Conservation (phyloP, 2,329 filamentous ascomycete genomes). For the Fusarium nelsonii region DNA sequence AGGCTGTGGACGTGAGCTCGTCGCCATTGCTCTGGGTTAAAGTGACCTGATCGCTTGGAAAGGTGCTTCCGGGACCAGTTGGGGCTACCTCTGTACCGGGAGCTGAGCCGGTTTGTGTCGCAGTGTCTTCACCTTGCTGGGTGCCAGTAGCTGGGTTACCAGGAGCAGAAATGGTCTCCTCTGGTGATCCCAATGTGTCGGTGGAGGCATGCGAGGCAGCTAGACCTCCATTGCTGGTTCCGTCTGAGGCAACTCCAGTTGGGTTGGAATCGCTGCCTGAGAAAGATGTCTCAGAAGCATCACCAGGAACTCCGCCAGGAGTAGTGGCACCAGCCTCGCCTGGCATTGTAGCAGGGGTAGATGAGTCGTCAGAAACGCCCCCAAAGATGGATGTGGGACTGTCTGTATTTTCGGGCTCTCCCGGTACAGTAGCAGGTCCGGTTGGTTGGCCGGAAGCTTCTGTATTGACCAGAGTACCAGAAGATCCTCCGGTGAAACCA, state of each 20-base stretch:
- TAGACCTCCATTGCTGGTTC: not conserved
- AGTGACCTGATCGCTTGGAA: not conserved
- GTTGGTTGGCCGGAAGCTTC: not conserved
- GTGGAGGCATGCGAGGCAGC: not conserved
- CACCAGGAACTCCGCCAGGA: not conserved
- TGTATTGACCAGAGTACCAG: not conserved
- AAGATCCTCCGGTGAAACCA: not conserved
- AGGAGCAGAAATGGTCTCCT: not conserved
- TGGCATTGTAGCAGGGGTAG: not conserved
- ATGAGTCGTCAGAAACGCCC: not conserved
- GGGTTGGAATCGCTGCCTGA: not conserved
- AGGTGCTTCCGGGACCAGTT: not conserved
- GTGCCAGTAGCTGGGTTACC: not conserved
- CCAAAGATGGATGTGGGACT: not conserved
- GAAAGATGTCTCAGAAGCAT: not conserved
- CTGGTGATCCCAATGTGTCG: too few relatives aligned
- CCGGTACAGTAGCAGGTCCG: not conserved
- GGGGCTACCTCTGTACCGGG: not conserved
- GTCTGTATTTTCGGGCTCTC: not conserved
- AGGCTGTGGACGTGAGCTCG: accelerated
- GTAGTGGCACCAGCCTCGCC: not conserved
- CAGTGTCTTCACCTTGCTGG: not conserved
- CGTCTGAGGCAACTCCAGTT: not conserved
- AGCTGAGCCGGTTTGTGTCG: not conserved
- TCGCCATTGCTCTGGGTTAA: not conserved